Evolutionary conservation across 1,284 basidiomycete genomes (phyloP), one percentile per base, ranked within the genome.

Genomic region (Heimioporus retisporus): DNA sequence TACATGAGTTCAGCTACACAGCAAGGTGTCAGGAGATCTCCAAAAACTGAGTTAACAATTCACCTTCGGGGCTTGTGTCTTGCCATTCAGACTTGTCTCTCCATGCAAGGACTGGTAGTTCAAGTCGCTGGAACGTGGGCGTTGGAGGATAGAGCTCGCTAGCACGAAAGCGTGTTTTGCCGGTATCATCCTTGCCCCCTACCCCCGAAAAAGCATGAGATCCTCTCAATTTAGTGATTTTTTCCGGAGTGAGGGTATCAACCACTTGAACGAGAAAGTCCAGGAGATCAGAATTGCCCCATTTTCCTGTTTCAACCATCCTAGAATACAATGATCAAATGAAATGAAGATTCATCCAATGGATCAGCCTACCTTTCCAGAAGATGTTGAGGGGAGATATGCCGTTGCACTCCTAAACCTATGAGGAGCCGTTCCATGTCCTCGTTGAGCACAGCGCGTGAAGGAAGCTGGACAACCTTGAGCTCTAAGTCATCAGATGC

Each of bases 191-290:
- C 3, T 73, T 6, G 55, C n/a, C 40, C 2, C 75, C 77, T 75
- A 95, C 93, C 59, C 86, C 86, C 0, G 88, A 88, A 72, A 98
- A 96, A 19, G 92, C 94, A 95, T 56, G 35, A 42, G n/a, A 98
- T 71, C 91, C 84, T 65, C 84, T 86, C 23, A 98, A 84, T 6
- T 91, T 84, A 6, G 90, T 85, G 67, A 91, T 75, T 77, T 98
- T 96, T 6, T 88, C 82, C 0, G 80, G 63, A 0, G 88, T 86
- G 35, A 98, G 79, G 1, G 90, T 87, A 10, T 89, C 84, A 72
- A 89, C 88, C 16, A 96, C 93, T 7, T 90, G 91, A 16, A 94
- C 93, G 10, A 98, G 87, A 75, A 96, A 96, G 74, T 91, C 91
- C 67, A 92, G 88, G 18, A 96, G 83, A 59, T 93, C 89, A 4